phyloP scores from a whole-genome alignment of 257 asterid genomes.

The Anisodus acutangulus region DNA sequence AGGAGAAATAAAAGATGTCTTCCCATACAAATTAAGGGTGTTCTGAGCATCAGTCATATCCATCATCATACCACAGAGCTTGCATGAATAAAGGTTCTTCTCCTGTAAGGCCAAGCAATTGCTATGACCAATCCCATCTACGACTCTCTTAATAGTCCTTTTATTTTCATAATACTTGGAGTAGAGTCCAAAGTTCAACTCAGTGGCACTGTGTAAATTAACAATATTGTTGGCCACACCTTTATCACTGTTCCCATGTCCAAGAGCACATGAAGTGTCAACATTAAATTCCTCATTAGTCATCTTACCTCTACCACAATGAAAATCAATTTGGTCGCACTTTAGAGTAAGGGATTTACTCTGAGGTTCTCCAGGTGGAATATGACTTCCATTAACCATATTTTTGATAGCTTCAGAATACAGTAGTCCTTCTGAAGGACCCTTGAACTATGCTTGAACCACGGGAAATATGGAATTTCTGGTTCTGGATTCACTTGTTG shows the following conservation, averaged over 20 bases:
- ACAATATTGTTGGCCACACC: slow-evolving; percentile 27
- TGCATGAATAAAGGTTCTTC: slow-evolving; percentile 35
- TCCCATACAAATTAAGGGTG: slow-evolving; percentile 41
- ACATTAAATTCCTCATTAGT: slow-evolving; percentile 34
- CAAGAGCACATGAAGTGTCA: slow-evolving; percentile 33
- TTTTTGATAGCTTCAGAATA: slow-evolving; percentile 34
- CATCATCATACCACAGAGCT: slow-evolving; percentile 35
- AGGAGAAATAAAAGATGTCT: slow-evolving; percentile 37
- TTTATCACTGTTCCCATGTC: slow-evolving; percentile 37
- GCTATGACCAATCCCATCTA: slow-evolving; percentile 37
- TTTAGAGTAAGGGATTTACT: slow-evolving; percentile 36
- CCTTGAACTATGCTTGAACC: slow-evolving; percentile 39
- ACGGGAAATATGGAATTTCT: slow-evolving; percentile 32
- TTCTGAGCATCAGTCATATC: slow-evolving; percentile 39
- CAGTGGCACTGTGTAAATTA: slow-evolving; percentile 41
- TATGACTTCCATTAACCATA: slow-evolving; percentile 38
- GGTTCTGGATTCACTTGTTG: slow-evolving; percentile 36
- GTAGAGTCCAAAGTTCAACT: slow-evolving; percentile 38
- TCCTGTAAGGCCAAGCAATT: slow-evolving; percentile 41
- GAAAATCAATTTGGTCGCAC: slow-evolving; percentile 42
- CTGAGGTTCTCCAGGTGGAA: slow-evolving; percentile 26
- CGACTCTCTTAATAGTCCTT: slow-evolving; percentile 39
- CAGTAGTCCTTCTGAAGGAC: slow-evolving; percentile 34
- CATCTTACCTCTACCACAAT: slow-evolving; percentile 35
- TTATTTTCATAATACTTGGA: slow-evolving; percentile 36